These are phyloP conservation scores for Scleroderma bovista DNA, from an alignment of 768 basidiomycete species.

Conservation along the genomic window DNA sequence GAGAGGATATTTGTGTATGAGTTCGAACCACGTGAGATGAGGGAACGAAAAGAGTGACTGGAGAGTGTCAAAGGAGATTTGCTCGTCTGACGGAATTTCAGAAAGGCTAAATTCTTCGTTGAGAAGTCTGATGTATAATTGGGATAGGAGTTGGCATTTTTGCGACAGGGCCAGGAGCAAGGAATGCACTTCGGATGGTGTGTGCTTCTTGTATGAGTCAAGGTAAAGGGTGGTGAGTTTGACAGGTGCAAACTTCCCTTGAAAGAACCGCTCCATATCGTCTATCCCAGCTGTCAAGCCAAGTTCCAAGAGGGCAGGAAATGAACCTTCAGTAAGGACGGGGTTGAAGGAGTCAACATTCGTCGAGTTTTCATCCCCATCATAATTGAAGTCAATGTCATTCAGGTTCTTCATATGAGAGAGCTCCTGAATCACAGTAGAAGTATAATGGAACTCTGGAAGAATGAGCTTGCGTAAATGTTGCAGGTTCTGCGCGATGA, in stretches of 20 bases:
- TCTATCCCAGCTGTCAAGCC: constrained; percentile 41
- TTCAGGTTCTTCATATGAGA: constrained; percentile 40
- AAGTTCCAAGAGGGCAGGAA: constrained; percentile 49
- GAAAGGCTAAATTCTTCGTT: constrained; percentile 9
- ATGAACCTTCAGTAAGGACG: constrained; percentile 40
- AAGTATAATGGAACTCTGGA: constrained; percentile 48
- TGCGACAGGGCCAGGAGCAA: constrained; percentile 42
- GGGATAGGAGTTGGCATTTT: constrained; percentile 42
- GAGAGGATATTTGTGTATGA: constrained; percentile 26
- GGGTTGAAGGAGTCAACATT: constrained; percentile 46
- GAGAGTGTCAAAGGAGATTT: constrained; percentile 32
- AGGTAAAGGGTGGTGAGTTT: constrained; percentile 49
- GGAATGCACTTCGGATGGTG: constrained; percentile 35
- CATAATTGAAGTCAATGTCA: constrained; percentile 48
- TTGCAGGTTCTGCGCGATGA: constrained; percentile 36
- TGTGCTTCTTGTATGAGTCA: constrained; percentile 42
- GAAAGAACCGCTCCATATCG: constrained; percentile 42
- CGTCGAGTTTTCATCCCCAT: constrained; percentile 38
- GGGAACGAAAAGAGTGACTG: constrained; percentile 31
- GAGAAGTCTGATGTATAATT: constrained; percentile 36
- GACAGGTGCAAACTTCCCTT: constrained; percentile 38
- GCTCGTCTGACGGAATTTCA: constrained; percentile 14
- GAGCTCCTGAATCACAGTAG: constrained; percentile 38
- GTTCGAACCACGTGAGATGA: constrained; percentile 28
- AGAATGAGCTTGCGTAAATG: constrained; percentile 46